Conservation (phyloP, 108 stramenopile genomes). For the Seminavis robusta region DNA sequence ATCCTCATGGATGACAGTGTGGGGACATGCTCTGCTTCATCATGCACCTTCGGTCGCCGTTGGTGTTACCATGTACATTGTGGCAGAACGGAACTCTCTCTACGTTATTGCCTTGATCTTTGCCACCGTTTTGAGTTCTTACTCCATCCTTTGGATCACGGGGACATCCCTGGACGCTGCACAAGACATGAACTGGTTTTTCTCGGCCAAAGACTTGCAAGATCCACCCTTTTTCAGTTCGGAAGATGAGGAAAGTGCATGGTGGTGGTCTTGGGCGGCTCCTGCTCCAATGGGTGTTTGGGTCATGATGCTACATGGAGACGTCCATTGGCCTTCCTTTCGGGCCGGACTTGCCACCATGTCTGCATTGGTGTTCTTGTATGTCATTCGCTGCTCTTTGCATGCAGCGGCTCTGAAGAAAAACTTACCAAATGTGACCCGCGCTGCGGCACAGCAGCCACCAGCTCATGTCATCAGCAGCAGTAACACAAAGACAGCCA, state of each 20-base stretch:
- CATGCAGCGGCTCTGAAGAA: conserved; percentile 57
- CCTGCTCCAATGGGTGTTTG: conserved; percentile 23
- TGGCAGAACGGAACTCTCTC: conserved; percentile 54
- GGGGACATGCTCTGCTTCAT: conserved; percentile 25
- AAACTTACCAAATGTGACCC: conserved; percentile 27
- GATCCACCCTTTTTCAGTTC: conserved; percentile 1
- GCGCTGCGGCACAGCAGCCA: too few species aligned
- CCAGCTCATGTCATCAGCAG: too few species aligned
- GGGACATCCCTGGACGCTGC: conserved; percentile 45
- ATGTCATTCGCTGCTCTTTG: conserved; percentile 36
- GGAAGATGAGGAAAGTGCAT: too few species aligned
- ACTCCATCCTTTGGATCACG: conserved; percentile 36
- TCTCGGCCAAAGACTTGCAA: conserved; percentile 51
- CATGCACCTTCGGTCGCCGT: conserved; percentile 53
- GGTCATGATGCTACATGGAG: conserved; percentile 1
- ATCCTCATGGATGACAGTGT: conserved; percentile 26
- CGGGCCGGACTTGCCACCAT: conserved; percentile 29
- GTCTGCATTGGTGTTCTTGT: conserved; percentile 37
- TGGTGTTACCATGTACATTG: conserved; percentile 37
- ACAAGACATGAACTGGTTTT: conserved; percentile 52
- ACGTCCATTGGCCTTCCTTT: conserved; percentile 28
- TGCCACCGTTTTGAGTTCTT: conserved; percentile 40
- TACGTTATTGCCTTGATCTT: conserved; percentile 45
- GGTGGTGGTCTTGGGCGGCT: conserved; percentile 11
- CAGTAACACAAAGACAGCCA: too few species aligned